These are phyloP conservation scores for Camelina sativa DNA, from an alignment of 345 rosid species.

Conservation along the genomic window DNA sequence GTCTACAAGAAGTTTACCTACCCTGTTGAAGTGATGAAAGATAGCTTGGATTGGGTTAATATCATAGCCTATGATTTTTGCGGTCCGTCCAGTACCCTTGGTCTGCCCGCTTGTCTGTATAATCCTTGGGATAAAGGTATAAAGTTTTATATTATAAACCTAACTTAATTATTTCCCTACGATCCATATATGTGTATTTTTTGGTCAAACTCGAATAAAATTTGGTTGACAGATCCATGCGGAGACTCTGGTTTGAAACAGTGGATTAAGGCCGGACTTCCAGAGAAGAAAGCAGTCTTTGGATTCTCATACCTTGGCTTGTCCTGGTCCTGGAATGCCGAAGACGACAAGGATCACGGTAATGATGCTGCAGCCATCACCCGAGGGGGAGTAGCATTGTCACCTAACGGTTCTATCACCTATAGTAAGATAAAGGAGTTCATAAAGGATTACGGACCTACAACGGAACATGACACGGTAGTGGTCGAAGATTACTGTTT, in stretches of 20 bases:
- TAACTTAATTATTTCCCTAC: too few relatives aligned
- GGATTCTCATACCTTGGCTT: constrained; percentile 54
- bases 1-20: too few relatives aligned
- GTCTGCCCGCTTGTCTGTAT: too few relatives aligned
- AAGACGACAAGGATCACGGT: constrained; percentile 41
- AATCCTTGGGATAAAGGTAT: background rate
- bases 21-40: too few relatives aligned
- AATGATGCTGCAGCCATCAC: constrained; percentile 48
- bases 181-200: too few relatives aligned
- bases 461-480: too few relatives aligned
- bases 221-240: constrained; percentile 33
- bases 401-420: constrained; percentile 40
- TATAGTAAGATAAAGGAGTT: constrained; percentile 34
- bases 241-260: constrained; percentile 57
- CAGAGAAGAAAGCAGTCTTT: constrained; percentile 50
- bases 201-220: too few relatives aligned
- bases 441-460: constrained; percentile 42
- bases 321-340: constrained; percentile 1
- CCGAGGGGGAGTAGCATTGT: constrained; percentile 22
- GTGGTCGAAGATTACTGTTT: constrained; percentile 40
- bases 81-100: too few relatives aligned
- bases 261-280: constrained; percentile 59
- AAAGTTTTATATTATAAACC: too few relatives aligned
- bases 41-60: too few relatives aligned
- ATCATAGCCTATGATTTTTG: too few relatives aligned